phyloP scores from a whole-genome alignment of 225 moss, liverwort and hornwort species.

The Polytrichum commune region DNA sequence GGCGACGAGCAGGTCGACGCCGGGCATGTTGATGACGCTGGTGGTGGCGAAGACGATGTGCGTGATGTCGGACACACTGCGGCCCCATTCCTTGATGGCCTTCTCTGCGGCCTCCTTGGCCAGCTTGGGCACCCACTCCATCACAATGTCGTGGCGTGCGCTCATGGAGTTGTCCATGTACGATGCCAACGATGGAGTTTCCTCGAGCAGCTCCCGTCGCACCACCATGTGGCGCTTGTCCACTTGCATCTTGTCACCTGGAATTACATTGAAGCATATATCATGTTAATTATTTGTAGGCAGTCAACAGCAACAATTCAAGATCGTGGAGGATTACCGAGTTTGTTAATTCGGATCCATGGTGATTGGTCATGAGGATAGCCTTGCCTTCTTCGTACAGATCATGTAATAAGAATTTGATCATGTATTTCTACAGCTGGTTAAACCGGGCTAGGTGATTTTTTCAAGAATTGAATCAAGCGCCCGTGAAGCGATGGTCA shows the following conservation, averaged over 20 bases:
- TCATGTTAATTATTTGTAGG: too few relatives aligned
- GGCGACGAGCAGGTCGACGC: constrained; percentile 11
- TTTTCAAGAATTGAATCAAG: too few relatives aligned
- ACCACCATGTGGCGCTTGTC: constrained; percentile 45
- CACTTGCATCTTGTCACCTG: constrained; percentile 52
- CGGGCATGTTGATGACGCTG: constrained; percentile 61
- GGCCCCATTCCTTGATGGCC: constrained; percentile 57
- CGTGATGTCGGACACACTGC: constrained; percentile 36
- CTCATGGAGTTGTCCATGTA: constrained; percentile 47
- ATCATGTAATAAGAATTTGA: too few relatives aligned
- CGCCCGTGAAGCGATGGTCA: too few relatives aligned
- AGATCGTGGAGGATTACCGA: too few relatives aligned
- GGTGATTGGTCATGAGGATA: too few relatives aligned
- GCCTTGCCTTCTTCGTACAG: too few relatives aligned
- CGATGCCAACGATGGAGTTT: constrained; percentile 36
- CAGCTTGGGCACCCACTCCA: constrained; percentile 52
- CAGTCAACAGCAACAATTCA: too few relatives aligned
- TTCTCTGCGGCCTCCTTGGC: constrained; percentile 44
- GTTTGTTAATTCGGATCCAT: too few relatives aligned
- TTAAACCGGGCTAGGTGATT: too few relatives aligned
- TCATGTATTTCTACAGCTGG: too few relatives aligned
- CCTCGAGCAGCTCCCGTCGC: constrained; percentile 29
- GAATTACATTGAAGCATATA: neutral
- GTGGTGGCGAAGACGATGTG: constrained; percentile 56
- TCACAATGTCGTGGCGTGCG: constrained; percentile 52